Evolutionary conservation across 2,329 filamentous ascomycete genomes (phyloP).

Genomic region (Ascochyta koolunga): DNA sequence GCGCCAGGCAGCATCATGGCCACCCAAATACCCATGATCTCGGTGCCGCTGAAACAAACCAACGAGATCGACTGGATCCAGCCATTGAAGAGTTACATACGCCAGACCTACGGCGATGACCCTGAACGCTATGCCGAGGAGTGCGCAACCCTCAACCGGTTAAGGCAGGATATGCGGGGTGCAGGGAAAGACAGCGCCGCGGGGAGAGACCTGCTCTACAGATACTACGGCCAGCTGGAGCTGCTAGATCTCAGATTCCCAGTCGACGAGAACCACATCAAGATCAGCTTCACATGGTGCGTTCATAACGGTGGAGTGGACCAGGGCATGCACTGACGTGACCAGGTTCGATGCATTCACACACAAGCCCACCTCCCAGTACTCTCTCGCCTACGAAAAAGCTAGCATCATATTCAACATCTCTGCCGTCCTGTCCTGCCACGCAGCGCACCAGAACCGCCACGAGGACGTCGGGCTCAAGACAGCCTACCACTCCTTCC

Average conservation of each 20-base stretch:
- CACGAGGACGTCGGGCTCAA: slow-evolving; percentile 93
- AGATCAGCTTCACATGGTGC: slow-evolving; percentile 97
- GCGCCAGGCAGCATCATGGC: slow-evolving; percentile 36
- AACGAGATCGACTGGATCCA: slow-evolving; percentile 98
- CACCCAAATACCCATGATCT: slow-evolving; percentile 84
- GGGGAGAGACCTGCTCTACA: slow-evolving; percentile 89
- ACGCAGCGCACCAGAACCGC: slow-evolving; percentile 90
- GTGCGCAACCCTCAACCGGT: slow-evolving; percentile 88
- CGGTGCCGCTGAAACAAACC: slow-evolving; percentile 87
- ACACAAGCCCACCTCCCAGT: slow-evolving; percentile 95
- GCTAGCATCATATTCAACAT: slow-evolving; percentile 99
- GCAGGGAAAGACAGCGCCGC: slow-evolving; percentile 96
- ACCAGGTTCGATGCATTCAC: slow-evolving; percentile 99
- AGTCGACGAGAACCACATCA: slow-evolving; percentile 98
- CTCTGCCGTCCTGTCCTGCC: slow-evolving; percentile 92
- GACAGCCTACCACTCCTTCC: slow-evolving; percentile 96
- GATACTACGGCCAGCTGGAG: slow-evolving; percentile 97
- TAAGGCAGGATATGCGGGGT: slow-evolving; percentile 97
- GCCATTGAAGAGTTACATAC: slow-evolving; percentile 91
- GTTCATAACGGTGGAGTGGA: slow-evolving; percentile 18
- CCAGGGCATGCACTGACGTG: slow-evolving; percentile 25
- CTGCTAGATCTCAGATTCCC: slow-evolving; percentile 93
- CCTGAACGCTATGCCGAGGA: slow-evolving; percentile 95
- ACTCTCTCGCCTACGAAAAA: slow-evolving; percentile 96
- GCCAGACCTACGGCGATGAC: slow-evolving; percentile 92